Base-by-base conservation (phyloP, 108 stramenopile species). In the Cyclotella distinguenda region DNA sequence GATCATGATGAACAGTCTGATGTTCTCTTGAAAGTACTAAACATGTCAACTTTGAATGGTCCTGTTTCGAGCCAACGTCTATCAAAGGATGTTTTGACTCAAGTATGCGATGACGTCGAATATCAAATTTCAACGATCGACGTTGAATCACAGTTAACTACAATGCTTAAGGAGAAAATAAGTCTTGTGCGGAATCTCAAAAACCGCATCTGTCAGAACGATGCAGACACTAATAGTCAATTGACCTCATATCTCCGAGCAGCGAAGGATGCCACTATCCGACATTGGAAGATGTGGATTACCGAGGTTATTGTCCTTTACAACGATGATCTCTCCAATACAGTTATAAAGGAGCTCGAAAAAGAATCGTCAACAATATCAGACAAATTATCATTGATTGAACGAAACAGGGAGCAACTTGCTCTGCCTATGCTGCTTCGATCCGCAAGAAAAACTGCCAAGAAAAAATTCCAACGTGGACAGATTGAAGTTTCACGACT, bases 101-200 rank as follows among this genome's bases (percentile, higher is more conserved):
- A 70, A 25, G 61, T 85, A 13, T 85, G 84, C 56, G 62, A 58
- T 19, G 84, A 87, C 35, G 81, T 87, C 19, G 86, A 87, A 48
- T 49, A 38, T 26, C 67, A 78, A 40, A 58, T 71, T 21, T 68
- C 81, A 12, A 71, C 59, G 12, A 55, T 48, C 36, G 71, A 64
- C 34, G 74, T 60, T 2, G 76, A 72, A 6, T 50, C 60, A 9
- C 47, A 44, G 1, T 76, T 72, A 26, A 33, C 1, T 5, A 48
- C 42, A 22, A 30, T 74, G 8, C 19, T 79, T 43, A 47, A 83
- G 22, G 48, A 36, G 0, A 68, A 81, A 15, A 46, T 74, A 70
- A 52, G 46, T 8, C 21, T 60, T 39, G 57, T 81, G 43, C 18
- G 56, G 28, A 36, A 42, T 3, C 38, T 87, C 35, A 73, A 85